Conservation (phyloP, 2,329 filamentous ascomycete species). For the Trichophyton benhamiae region DNA sequence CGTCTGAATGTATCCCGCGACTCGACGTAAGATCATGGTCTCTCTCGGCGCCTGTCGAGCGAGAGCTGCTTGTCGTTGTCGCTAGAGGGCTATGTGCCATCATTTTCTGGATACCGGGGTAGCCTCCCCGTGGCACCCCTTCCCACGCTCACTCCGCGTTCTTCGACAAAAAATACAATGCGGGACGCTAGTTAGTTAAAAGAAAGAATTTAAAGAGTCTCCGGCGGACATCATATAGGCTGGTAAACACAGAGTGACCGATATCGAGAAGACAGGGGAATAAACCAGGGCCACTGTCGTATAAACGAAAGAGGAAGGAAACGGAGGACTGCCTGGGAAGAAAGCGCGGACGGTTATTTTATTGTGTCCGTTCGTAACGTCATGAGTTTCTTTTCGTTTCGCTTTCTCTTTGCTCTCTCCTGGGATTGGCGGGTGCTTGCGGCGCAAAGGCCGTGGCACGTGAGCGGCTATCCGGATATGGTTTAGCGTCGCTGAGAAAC, state of each 20-base stretch:
- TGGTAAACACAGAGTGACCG: background rate
- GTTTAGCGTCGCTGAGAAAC: background rate
- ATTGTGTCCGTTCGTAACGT: background rate
- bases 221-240: background rate
- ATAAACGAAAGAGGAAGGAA: background rate
- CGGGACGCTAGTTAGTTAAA: background rate
- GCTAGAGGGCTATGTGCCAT: slow-evolving; percentile 1
- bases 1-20: background rate
- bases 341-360: background rate
- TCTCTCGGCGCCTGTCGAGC: background rate
- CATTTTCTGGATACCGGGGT: background rate
- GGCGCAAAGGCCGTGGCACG: background rate
- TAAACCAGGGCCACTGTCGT: too few species aligned
- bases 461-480: background rate
- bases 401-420: background rate
- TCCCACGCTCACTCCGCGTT: background rate
- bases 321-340: background rate
- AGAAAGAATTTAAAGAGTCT: background rate
- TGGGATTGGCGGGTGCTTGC: background rate
- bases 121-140: background rate
- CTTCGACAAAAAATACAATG: background rate
- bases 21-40: background rate
- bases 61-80: background rate
- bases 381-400: slow-evolving; percentile 4
- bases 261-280: background rate